phyloP scores from a whole-genome alignment of 2,329 filamentous ascomycete species.

The Zarea fungicola region DNA sequence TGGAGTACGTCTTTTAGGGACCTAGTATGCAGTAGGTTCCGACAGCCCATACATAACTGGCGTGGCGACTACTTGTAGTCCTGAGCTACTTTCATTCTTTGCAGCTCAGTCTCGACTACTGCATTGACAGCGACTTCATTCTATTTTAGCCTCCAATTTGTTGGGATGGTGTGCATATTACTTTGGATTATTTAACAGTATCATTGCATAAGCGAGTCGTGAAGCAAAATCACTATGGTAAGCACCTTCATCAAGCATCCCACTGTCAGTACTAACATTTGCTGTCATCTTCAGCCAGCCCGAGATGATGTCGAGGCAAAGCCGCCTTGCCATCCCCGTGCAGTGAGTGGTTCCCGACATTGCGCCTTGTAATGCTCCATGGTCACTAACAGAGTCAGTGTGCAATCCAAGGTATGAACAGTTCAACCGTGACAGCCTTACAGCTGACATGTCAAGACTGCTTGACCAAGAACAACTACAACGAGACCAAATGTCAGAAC shows the following conservation, averaged over 20 bases:
- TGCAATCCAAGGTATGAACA: slow-evolving; percentile 71
- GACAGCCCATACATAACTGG: too few species aligned
- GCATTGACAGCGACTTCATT: too few species aligned
- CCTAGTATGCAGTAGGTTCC: too few species aligned
- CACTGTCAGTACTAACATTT: background rate
- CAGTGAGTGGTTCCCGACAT: slow-evolving; percentile 49
- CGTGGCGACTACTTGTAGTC: too few species aligned
- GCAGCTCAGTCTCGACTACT: too few species aligned
- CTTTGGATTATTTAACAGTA: too few species aligned
- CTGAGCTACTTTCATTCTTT: too few species aligned
- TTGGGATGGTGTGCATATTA: too few species aligned
- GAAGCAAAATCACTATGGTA: too few species aligned
- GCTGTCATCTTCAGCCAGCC: slow-evolving; percentile 30
- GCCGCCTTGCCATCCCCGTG: slow-evolving; percentile 80
- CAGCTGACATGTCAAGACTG: slow-evolving; percentile 57
- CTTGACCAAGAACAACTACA: slow-evolving; percentile 74
- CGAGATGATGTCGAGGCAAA: slow-evolving; percentile 68
- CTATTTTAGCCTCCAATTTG: too few species aligned
- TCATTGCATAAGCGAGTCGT: too few species aligned
- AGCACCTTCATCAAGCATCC: background rate
- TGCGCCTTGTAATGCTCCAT: background rate
- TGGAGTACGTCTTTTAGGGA: too few species aligned
- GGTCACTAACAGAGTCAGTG: slow-evolving; percentile 49
- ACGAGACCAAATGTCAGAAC: slow-evolving; percentile 75
- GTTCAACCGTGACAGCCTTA: background rate